A percentile compares a stretch with the other conserved stretches of the same genome.
Evolutionary conservation across 371 early-diverging fungal genomes (phyloP).

Genomic region (Globomyces sp.): DNA sequence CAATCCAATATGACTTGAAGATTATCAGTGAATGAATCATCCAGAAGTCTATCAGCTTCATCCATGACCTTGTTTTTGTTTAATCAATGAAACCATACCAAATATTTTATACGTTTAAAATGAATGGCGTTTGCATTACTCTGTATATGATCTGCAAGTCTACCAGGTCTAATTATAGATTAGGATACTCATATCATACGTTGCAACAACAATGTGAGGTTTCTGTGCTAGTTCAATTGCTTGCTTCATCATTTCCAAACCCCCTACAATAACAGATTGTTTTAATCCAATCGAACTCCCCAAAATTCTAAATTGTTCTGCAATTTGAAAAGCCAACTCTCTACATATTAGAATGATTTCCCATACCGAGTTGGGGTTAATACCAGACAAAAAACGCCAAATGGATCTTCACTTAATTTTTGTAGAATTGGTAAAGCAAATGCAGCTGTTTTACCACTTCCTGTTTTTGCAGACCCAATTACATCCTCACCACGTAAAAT

Average conservation of each 20-base stretch:
- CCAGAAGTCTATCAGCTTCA: constrained; percentile 96
- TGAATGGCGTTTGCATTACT: constrained; percentile 68
- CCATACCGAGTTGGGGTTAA: constrained; percentile 81
- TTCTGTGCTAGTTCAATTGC: constrained; percentile 79
- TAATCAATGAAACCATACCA: constrained; percentile 40
- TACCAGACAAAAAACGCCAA: constrained; percentile 91
- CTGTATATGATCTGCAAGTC: constrained; percentile 90
- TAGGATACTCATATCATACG: constrained; percentile 30
- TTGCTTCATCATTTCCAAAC: constrained; percentile 81
- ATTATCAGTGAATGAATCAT: constrained; percentile 80
- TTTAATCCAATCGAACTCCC: constrained; percentile 87
- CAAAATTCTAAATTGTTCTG: constrained; percentile 89
- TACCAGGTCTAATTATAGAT: constrained; percentile 65
- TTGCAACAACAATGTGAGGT: constrained; percentile 97
- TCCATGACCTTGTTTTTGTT: constrained; percentile 57
- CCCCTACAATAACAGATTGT: constrained; percentile 93
- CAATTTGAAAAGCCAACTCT: constrained; percentile 96
- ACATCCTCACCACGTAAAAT: constrained; percentile 68
- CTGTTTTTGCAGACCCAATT: constrained; percentile 98
- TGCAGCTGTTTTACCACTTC: constrained; percentile 99
- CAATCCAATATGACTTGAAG: constrained; percentile 73
- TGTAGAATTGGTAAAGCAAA: constrained; percentile 98
- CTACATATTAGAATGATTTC: constrained; percentile 36
- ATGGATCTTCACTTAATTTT: constrained; percentile 87
- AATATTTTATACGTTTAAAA: constrained; percentile 48